Conservation (phyloP, 1,284 basidiomycete species). For the Porodaedalea pini region DNA sequence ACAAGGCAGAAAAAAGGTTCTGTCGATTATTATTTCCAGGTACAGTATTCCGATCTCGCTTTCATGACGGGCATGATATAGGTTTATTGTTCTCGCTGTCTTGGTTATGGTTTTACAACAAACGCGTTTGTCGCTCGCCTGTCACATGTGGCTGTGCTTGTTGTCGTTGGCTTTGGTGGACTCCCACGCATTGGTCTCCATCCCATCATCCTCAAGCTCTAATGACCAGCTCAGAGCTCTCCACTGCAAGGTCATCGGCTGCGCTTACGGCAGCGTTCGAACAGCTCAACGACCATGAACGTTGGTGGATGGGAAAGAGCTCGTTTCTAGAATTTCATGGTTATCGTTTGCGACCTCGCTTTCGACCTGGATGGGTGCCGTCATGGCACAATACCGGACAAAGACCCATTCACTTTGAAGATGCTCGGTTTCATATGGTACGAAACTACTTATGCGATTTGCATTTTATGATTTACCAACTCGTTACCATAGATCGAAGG, state of each 20-base stretch:
- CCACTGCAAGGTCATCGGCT: not conserved
- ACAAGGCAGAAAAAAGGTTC: no score
- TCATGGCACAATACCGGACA: constrained; percentile 23
- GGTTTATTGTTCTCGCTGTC: no score
- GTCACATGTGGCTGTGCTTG: no score
- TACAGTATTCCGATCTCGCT: no score
- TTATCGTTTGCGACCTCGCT: constrained; percentile 26
- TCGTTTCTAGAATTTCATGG: constrained; percentile 23
- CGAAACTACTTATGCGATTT: not conserved
- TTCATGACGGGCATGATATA: no score
- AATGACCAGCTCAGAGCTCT: not conserved
- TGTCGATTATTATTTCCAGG: no score
- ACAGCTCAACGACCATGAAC: not conserved
- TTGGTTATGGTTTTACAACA: no score
- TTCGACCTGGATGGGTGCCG: constrained; percentile 25
- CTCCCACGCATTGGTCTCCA: no score
- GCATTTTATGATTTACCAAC: not conserved
- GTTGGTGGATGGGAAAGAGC: constrained; percentile 20
- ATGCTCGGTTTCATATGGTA: constrained; percentile 20
- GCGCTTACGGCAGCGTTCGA: not conserved
- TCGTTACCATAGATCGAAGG: constrained; percentile 3
- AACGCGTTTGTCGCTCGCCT: no score
- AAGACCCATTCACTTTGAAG: constrained; percentile 20
- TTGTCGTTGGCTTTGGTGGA: no score
- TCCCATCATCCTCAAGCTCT: not conserved